phyloP scores from a whole-genome alignment of 2,329 filamentous ascomycete genomes.

The Zopfia rhizophila region DNA sequence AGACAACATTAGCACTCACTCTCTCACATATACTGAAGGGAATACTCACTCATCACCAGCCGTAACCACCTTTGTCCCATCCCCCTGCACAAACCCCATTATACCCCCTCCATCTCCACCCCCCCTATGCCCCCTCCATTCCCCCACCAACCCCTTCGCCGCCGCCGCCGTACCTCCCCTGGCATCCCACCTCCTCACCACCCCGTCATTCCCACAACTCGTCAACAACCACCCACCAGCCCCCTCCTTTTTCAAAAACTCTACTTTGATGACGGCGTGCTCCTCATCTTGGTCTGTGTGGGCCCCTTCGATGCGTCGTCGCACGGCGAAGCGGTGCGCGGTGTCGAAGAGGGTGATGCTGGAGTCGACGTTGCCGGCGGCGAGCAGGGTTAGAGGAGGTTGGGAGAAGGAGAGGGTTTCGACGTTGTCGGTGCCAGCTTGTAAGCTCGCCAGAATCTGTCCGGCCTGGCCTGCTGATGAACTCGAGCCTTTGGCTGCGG shows the following conservation, averaged over 20 bases:
- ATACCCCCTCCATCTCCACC: slow-evolving; percentile 89
- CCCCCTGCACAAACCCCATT: slow-evolving; percentile 85
- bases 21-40: not conserved
- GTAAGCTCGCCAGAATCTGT: slow-evolving; percentile 82
- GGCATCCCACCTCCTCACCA: slow-evolving; percentile 87
- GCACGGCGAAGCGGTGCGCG: slow-evolving; percentile 84
- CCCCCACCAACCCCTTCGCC: slow-evolving; percentile 77
- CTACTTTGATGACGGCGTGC: slow-evolving; percentile 91
- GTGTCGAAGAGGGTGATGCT: slow-evolving; percentile 88
- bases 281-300: slow-evolving; percentile 78
- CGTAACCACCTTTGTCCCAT: slow-evolving; percentile 81
- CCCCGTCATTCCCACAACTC: slow-evolving; percentile 90
- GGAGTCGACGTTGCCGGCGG: slow-evolving; percentile 72
- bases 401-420: slow-evolving; percentile 77
- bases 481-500: slow-evolving; percentile 50
- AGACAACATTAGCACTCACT: not conserved
- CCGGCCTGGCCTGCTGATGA: slow-evolving; percentile 64
- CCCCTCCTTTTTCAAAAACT: slow-evolving; percentile 73
- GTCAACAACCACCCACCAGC: slow-evolving; percentile 76
- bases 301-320: slow-evolving; percentile 81
- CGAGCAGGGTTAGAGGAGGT: slow-evolving; percentile 69
- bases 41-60: slow-evolving; percentile 81
- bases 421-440: slow-evolving; percentile 81
- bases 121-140: slow-evolving; percentile 91
- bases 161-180: slow-evolving; percentile 73